phyloP scores from a whole-genome alignment of 345 rosid genomes.

The Dimocarpus longan region DNA sequence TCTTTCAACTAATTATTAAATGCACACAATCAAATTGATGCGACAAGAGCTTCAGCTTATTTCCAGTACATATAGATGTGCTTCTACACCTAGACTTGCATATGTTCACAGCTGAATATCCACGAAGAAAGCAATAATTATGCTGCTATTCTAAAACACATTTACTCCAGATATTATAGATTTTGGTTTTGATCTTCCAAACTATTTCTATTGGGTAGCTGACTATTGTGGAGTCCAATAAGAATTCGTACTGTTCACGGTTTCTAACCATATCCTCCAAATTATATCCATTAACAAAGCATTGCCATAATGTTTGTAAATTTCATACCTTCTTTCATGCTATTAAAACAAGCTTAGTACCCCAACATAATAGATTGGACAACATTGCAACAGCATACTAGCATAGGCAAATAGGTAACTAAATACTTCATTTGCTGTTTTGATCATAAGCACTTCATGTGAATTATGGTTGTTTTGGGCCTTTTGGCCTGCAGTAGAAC shows the following conservation, averaged over 20 bases:
- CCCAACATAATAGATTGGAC: background rate
- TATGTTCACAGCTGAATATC: background rate
- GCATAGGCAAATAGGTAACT: too few relatives aligned
- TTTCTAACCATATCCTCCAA: background rate
- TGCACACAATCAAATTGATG: background rate
- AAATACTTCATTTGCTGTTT: too few relatives aligned
- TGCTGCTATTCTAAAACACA: background rate
- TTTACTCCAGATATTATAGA: background rate
- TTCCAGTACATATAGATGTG: background rate
- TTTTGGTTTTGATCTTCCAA: background rate
- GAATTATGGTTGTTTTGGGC: background rate
- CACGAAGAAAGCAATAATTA: background rate
- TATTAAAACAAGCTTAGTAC: background rate
- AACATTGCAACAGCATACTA: too few relatives aligned
- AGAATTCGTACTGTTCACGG: background rate
- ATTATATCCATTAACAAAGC: background rate
- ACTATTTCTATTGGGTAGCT: background rate
- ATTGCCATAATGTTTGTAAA: background rate
- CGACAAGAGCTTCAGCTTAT: background rate
- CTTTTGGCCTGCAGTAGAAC: background rate
- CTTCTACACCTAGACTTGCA: background rate
- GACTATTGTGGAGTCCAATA: background rate
- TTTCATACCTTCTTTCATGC: background rate
- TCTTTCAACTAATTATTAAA: background rate
- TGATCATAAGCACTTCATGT: background rate